These are phyloP conservation scores for Tinospora cordifolia DNA, from an alignment of 164 flowering plant genomes.

Conservation along the genomic window DNA sequence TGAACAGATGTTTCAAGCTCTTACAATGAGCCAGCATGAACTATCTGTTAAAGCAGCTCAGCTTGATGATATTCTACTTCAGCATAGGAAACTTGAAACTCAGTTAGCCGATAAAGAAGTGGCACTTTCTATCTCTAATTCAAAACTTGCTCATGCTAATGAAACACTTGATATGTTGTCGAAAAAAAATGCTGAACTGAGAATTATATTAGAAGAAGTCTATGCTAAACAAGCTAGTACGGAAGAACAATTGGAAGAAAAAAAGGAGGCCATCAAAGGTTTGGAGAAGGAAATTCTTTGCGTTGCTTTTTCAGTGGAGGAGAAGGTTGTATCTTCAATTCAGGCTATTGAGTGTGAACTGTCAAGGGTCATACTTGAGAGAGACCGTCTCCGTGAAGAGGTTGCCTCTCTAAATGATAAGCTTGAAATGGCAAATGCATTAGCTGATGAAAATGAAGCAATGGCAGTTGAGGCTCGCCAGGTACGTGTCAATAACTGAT, in stretches of 20 bases:
- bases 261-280: constrained; percentile 37
- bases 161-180: constrained; percentile 33
- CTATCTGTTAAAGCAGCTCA: constrained; percentile 37
- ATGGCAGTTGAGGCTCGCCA: constrained; percentile 75
- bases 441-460: constrained; percentile 89
- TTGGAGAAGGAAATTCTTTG: constrained; percentile 64
- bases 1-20: constrained; percentile 34
- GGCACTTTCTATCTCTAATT: constrained; percentile 33
- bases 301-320: constrained; percentile 34
- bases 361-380: constrained; percentile 35
- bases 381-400: constrained; percentile 48
- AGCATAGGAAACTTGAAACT: constrained; percentile 38
- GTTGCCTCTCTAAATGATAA: constrained; percentile 42
- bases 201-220: constrained; percentile 47
- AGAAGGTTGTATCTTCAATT: constrained; percentile 27
- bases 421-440: constrained; percentile 59
- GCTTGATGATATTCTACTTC: constrained; percentile 39
- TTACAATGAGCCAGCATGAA: constrained; percentile 39
- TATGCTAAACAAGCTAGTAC: constrained; percentile 35
- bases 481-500: constrained; percentile 31
- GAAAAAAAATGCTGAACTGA: constrained; percentile 50
- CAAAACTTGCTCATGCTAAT: constrained; percentile 47
- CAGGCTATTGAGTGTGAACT: constrained; percentile 39
- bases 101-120: constrained; percentile 35
- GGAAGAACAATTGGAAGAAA: constrained; percentile 58